Evolutionary conservation across 106 monocot genomes (phyloP), one percentile per base, ranked within the genome.

Genomic region (Iris macrosiphon): DNA sequence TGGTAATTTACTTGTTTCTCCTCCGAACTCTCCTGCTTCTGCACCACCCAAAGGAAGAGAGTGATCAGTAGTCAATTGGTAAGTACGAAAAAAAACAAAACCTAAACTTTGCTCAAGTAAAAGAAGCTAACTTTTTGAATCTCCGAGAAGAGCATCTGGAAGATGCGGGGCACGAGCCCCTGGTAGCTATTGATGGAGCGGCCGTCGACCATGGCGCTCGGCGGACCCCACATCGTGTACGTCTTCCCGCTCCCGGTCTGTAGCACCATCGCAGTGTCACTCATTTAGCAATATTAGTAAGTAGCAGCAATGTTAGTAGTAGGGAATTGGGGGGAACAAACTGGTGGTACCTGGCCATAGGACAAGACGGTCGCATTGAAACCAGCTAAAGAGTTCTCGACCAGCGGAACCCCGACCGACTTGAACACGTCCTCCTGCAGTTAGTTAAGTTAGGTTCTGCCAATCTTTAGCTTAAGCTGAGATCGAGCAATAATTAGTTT

Each of bases 201-300:
- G 11, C 47, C 62, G 30, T 86, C 78, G 30, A 96, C 41, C 89
- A 96, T 89, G 56, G 95, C 81, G 39, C 77, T 83, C 0, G 74
- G 79, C 2, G 89, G 89, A 4, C 95, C 95, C 85, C 89, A 96
- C 85, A 96, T 89, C 3, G 95, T 96, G 73, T 89, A 85, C 8
- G 85, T 89, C 67, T 96, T 96, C 19, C 95, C 95, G 24, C 74
- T 86, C 56, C 89, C 95, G 9, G 82, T 82, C 95, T 96, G 23
- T 30, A 12, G 31, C 18, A 28, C 14, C 3, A 43, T 11, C 21
- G 31, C 40, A 34, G 8, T 21, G 6, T 18, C 0, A 30, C 45
- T 10, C 45, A 45, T 6, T 0, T 2, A 6, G 20, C 7, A 45
- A 16, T 19, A 1, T 16, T 14, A 0, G 0, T 22, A 20, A 23